Evolutionary conservation across 116 monocot genomes (phyloP).

Genomic region (Posidonia oceanica): DNA sequence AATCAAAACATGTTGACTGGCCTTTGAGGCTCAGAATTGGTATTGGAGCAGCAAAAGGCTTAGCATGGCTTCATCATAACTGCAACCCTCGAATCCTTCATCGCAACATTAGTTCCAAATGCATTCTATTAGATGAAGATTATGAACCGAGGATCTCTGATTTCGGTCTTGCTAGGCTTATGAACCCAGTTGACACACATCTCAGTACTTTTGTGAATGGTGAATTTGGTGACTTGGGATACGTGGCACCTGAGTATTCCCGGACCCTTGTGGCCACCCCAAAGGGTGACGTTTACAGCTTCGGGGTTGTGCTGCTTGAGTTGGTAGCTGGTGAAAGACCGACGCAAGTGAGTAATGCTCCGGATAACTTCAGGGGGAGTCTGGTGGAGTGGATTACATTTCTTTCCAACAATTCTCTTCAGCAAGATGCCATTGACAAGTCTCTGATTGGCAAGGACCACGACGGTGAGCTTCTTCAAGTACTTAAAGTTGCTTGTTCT

Average conservation of each 20-base stretch:
- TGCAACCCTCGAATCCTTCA: constrained; percentile 94
- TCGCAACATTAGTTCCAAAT: constrained; percentile 90
- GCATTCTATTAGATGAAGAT: constrained; percentile 78
- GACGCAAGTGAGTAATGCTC: constrained; percentile 40
- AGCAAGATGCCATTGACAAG: constrained; percentile 42
- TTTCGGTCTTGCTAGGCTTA: constrained; percentile 89
- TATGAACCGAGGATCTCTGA: constrained; percentile 88
- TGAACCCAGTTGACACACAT: constrained; percentile 95
- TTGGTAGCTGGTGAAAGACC: constrained; percentile 40
- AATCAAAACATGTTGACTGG: constrained; percentile 38
- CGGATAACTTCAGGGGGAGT: constrained; percentile 43
- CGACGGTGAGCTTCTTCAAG: constrained; percentile 44
- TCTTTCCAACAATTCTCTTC: constrained; percentile 40
- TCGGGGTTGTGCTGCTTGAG: constrained; percentile 73
- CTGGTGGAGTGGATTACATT: constrained; percentile 57
- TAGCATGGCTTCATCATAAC: constrained; percentile 93
- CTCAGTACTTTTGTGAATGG: constrained; percentile 93
- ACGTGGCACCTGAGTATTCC: constrained; percentile 79
- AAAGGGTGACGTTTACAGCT: constrained; percentile 88
- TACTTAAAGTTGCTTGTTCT: constrained; percentile 49
- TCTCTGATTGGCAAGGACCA: constrained; percentile 34
- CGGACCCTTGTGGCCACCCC: constrained; percentile 79
- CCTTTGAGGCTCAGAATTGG: constrained; percentile 52
- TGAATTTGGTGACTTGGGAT: constrained; percentile 86
- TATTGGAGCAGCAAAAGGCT: constrained; percentile 70